Conservation (phyloP, 164 flowering plant genomes). For the Amborella trichopoda region DNA sequence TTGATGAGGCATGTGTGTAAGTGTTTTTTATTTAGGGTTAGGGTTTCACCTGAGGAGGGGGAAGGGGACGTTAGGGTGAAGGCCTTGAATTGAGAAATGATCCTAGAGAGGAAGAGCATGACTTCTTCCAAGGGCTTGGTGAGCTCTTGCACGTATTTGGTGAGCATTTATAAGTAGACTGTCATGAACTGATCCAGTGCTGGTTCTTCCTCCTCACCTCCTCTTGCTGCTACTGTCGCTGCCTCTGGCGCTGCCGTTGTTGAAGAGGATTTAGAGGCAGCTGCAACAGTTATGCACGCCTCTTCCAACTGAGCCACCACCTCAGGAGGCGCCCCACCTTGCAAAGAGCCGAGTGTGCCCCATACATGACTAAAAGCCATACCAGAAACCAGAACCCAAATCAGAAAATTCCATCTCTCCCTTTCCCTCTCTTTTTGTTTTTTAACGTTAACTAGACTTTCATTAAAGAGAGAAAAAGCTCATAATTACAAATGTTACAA, state of each 20-base stretch:
- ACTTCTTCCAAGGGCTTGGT: slow-evolving; percentile 89
- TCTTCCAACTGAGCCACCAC: slow-evolving; percentile 75
- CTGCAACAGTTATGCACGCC: too few species aligned
- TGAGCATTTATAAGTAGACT: slow-evolving; percentile 94
- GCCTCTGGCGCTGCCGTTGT: slow-evolving; percentile 31
- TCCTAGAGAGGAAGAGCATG: slow-evolving; percentile 67
- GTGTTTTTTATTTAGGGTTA: too few species aligned
- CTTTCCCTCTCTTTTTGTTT: too few species aligned
- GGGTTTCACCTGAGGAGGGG: not conserved
- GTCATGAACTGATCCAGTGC: slow-evolving; percentile 98
- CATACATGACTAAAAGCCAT: not conserved
- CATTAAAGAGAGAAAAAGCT: too few species aligned
- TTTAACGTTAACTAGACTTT: too few species aligned
- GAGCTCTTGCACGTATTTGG: slow-evolving; percentile 84
- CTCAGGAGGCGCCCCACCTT: slow-evolving; percentile 96
- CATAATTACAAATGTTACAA: too few species aligned
- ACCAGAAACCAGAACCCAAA: not conserved
- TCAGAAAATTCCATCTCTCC: not conserved
- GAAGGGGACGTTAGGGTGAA: slow-evolving; percentile 32
- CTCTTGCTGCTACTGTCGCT: not conserved
- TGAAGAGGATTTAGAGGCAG: too few species aligned
- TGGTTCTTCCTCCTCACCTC: slow-evolving; percentile 57
- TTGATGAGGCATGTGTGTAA: too few species aligned
- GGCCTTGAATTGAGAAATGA: slow-evolving; percentile 81
- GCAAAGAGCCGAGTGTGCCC: not conserved